A percentile compares a stretch with the other conserved stretches of the same genome.
Evolutionary conservation across 2,329 filamentous ascomycete species (phyloP).

Genomic region (Aspergillus sp.): DNA sequence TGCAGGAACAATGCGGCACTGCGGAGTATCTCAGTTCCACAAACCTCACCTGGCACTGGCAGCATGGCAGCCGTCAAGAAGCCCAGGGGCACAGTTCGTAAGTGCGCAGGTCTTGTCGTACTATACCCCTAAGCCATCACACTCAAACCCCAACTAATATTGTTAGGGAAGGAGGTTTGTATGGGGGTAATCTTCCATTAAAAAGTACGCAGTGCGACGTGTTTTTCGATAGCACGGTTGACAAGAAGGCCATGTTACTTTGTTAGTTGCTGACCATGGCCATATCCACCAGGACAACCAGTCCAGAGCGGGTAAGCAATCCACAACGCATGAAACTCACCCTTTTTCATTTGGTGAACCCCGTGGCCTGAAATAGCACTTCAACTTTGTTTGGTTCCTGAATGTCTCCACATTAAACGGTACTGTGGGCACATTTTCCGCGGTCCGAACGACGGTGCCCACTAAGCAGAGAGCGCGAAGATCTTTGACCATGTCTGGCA

Average conservation of each 20-base stretch:
- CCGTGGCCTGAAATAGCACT: constrained; percentile 26
- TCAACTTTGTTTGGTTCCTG: constrained; percentile 22
- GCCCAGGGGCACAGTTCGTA: not conserved
- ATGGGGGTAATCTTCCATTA: not conserved
- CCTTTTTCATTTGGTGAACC: constrained; percentile 13
- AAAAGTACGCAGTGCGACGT: not conserved
- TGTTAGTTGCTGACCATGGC: no score
- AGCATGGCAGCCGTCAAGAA: not conserved
- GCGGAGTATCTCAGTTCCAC: constrained; percentile 2
- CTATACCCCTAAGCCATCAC: not conserved
- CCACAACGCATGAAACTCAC: constrained; percentile 16
- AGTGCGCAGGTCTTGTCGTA: no score
- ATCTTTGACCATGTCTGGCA: constrained; percentile 14
- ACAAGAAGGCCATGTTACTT: no score
- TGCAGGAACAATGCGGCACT: constrained; percentile 2
- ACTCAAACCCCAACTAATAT: not conserved
- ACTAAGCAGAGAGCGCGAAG: constrained; percentile 22
- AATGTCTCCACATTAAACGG: constrained; percentile 20
- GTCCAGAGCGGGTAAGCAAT: constrained; percentile 1
- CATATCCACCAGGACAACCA: not conserved
- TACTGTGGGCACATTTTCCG: constrained; percentile 12
- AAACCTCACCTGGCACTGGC: not conserved
- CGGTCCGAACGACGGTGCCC: constrained; percentile 16
- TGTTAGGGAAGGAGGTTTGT: not conserved
- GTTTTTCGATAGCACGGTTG: not conserved